A percentile compares a stretch with the other conserved stretches of the same genome.
These are phyloP conservation scores for Fusarium solani-melongenae DNA, from an alignment of 2,329 filamentous ascomycete genomes.

Conservation along the genomic window DNA sequence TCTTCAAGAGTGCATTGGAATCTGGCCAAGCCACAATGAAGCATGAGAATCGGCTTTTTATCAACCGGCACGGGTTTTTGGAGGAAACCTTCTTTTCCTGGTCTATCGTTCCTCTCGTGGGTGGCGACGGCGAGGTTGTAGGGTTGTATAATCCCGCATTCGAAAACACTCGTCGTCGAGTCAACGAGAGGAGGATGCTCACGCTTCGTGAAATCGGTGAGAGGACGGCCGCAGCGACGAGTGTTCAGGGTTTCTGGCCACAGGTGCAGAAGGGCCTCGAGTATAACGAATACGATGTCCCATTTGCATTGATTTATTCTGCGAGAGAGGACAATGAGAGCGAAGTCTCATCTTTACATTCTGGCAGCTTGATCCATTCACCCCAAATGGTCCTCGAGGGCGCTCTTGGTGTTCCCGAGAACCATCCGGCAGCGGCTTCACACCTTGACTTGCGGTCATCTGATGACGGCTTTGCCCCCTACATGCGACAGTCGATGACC, in stretches of 20 bases:
- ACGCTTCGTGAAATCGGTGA: conserved; percentile 83
- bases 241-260: conserved; percentile 79
- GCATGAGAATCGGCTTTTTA: conserved; percentile 81
- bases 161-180: conserved; percentile 81
- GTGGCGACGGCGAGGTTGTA: conserved; percentile 77
- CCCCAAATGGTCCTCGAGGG: conserved; percentile 78
- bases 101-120: conserved; percentile 83
- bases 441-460: conserved; percentile 76
- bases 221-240: conserved; percentile 76
- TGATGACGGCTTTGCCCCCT: conserved; percentile 78
- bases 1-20: conserved; percentile 73
- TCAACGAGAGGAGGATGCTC: conserved; percentile 83
- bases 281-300: conserved; percentile 79
- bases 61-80: conserved; percentile 74
- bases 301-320: conserved; percentile 82
- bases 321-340: conserved; percentile 77
- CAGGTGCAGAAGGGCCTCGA: conserved; percentile 76
- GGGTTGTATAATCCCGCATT: conserved; percentile 85
- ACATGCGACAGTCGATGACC: conserved; percentile 79
- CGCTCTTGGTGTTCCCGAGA: conserved; percentile 73
- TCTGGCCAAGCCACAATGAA: conserved; percentile 87
- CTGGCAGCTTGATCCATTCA: conserved; percentile 69
- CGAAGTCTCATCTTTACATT: conserved; percentile 78
- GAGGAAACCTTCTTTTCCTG: conserved; percentile 88
- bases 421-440: conserved; percentile 69